Base-by-base conservation (phyloP, 1,139 yeast genomes). In the Protomyces gravidus region DNA sequence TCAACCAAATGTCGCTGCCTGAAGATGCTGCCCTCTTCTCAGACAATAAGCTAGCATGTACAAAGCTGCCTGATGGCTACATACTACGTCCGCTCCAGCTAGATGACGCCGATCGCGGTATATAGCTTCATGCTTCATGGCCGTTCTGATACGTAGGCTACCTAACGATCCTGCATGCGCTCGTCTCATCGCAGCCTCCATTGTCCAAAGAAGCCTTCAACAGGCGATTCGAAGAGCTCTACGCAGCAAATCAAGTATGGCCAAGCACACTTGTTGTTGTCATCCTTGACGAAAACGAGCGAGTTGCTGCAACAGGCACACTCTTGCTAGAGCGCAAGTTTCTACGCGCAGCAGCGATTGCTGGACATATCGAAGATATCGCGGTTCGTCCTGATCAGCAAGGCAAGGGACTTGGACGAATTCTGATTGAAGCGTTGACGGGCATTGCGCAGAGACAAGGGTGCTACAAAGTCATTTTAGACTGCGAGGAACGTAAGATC, bases 321-420 rank as follows among this genome's bases (percentile, higher is more conserved):
- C 69, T 72, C 6, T 74, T 83, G 11, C 73, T 83, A 7, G 88
- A 83, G 69, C 75, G 75, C 55, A 83, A 76, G 65, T 69, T 76
- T 51, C 75, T 76, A 60, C 97, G 90, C 70, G 81, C 76, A 53
- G 84, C 94, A 71, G 95, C 96, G 0, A 72, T 77, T 59, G 95
- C 89, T 11, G 98, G 97, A 3, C 98, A 92, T 72, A 86, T 92
- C 64, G 98, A 92, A 70, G 98, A 92, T 70, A 90, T 92, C 63
- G 87, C 97, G 0, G 96, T 92, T 4, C 80, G 83, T 33, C 71
- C 72, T 39, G 73, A 78, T 15, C 89, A 87, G 70, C 97, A 90
- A 68, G 98, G 98, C 6, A 84, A 85, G 70, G 81, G 82, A 66
- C 75, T 92, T 58, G 98, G 98, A 17, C 47, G 48, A 23, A 51